Percentiles rank a stretch among this genome's conserved stretches.
phyloP scores from a whole-genome alignment of 768 basidiomycete genomes.

The Pulveroboletus frians region DNA sequence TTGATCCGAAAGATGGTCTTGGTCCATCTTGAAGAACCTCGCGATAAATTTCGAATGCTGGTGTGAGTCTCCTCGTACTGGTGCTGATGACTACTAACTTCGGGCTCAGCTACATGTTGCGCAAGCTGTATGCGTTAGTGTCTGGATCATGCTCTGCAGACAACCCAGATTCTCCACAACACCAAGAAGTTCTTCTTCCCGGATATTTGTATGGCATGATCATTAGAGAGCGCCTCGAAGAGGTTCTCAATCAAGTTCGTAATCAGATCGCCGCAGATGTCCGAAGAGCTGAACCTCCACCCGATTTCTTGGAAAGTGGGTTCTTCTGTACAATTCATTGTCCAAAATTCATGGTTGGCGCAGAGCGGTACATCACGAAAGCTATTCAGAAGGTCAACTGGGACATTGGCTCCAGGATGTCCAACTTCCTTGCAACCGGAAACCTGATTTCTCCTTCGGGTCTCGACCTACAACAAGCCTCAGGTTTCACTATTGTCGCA shows the following conservation, averaged over 20 bases:
- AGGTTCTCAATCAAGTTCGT: slow-evolving; percentile 71
- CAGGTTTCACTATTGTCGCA: slow-evolving; percentile 98
- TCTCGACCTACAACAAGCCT: slow-evolving; percentile 93
- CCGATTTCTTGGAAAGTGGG: slow-evolving; percentile 87
- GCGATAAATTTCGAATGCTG: slow-evolving; percentile 94
- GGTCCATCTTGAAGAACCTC: slow-evolving; percentile 79
- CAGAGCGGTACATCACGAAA: slow-evolving; percentile 79
- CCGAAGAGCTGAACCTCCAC: slow-evolving; percentile 61
- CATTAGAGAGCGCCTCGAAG: slow-evolving; percentile 95
- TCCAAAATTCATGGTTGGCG: slow-evolving; percentile 3
- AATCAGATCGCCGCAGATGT: slow-evolving; percentile 68
- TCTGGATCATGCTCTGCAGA: slow-evolving; percentile 87
- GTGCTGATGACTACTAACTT: slow-evolving; percentile 4
- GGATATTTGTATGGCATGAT: slow-evolving; percentile 94
- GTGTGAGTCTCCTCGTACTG: slow-evolving; percentile 45
- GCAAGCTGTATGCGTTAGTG: slow-evolving; percentile 88
- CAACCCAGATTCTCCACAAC: slow-evolving; percentile 98
- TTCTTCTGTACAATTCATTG: slow-evolving; percentile 10
- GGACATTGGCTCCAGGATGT: slow-evolving; percentile 84
- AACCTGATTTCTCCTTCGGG: slow-evolving; percentile 93
- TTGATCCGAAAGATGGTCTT: slow-evolving; percentile 81
- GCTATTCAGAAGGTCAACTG: slow-evolving; percentile 75
- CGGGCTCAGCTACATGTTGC: slow-evolving; percentile 84
- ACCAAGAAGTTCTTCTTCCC: slow-evolving; percentile 95
- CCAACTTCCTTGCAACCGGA: slow-evolving; percentile 96